Percentiles rank a stretch among this genome's conserved stretches.
Conservation (phyloP, 768 basidiomycete species). For the Scleroderma bovista region DNA sequence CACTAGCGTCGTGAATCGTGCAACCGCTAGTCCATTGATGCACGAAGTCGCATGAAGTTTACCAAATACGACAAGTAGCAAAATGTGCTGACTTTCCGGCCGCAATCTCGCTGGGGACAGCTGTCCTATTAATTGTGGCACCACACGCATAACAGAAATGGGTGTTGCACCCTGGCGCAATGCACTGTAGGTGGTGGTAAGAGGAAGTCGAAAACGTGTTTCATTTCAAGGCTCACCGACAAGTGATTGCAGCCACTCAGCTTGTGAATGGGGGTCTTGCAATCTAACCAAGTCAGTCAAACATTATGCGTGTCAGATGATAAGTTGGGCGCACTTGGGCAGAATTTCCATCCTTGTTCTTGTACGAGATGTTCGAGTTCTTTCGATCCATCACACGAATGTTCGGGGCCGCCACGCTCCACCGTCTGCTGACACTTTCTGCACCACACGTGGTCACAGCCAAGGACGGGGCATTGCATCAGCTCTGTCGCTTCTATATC, state of each 20-base stretch:
- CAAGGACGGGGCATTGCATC: constrained; percentile 44
- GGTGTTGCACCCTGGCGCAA: constrained; percentile 52
- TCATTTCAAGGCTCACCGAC: constrained; percentile 35
- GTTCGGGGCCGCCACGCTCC: constrained; percentile 30
- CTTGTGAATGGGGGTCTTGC: constrained; percentile 48
- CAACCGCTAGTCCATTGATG: no score
- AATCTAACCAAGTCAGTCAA: constrained; percentile 24
- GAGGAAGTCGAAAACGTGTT: not conserved
- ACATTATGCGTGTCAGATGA: no score
- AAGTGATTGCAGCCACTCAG: constrained; percentile 52
- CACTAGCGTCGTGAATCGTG: no score
- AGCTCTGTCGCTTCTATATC: constrained; percentile 39
- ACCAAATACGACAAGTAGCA: constrained; percentile 15
- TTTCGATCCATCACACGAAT: constrained; percentile 53
- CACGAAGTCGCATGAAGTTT: not conserved
- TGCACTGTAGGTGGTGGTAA: constrained; percentile 33
- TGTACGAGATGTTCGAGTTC: constrained; percentile 50
- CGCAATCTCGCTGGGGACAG: constrained; percentile 26
- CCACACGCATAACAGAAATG: constrained; percentile 54
- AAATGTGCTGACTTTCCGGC: constrained; percentile 31
- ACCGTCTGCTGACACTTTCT: constrained; percentile 46
- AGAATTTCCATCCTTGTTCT: constrained; percentile 54
- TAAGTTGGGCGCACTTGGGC: constrained; percentile 40
- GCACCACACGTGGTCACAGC: constrained; percentile 54
- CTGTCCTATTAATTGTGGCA: constrained; percentile 37